Evolutionary conservation across 1,139 yeast species (phyloP).

Genomic region (Hyphopichia wangnamkhiaoensis): DNA sequence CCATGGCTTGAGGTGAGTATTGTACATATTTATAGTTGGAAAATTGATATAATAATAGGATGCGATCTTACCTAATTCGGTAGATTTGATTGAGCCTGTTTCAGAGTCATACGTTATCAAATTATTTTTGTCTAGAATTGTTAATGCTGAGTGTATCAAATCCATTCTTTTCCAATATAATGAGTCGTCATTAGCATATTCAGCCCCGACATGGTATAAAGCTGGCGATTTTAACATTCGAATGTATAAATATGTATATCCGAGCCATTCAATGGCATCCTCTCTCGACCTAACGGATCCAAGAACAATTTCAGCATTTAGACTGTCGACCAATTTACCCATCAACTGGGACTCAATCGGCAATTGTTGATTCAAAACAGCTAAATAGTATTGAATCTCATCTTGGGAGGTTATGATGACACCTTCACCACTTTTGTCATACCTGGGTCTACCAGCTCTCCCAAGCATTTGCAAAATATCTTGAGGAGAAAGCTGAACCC

Average conservation of each 20-base stretch:
- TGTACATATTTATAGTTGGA: conserved; percentile 67
- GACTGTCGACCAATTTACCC: conserved; percentile 64
- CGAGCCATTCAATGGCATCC: conserved; percentile 80
- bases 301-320: conserved; percentile 85
- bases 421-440: conserved; percentile 92
- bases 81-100: conserved; percentile 50
- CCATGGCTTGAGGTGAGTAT: conserved; percentile 62
- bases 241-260: conserved; percentile 75
- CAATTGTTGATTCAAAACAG: conserved; percentile 82
- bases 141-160: conserved; percentile 75
- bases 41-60: conserved; percentile 84
- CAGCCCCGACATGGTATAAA: conserved; percentile 74
- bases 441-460: conserved; percentile 96
- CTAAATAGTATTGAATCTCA: conserved; percentile 85
- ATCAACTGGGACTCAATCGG: conserved; percentile 91
- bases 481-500: conserved; percentile 91
- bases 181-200: conserved; percentile 52
- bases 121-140: conserved; percentile 52
- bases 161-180: conserved; percentile 36
- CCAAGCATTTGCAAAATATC: conserved; percentile 96
- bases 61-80: conserved; percentile 83
- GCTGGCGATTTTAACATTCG: conserved; percentile 77
- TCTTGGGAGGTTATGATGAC: conserved; percentile 85
- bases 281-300: conserved; percentile 63
- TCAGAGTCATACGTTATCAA: conserved; percentile 59